A percentile compares a stretch with the other conserved stretches of the same genome.
These are phyloP conservation scores for Colletotrichum coccodes DNA, from an alignment of 2,329 filamentous ascomycete genomes.

Conservation along the genomic window DNA sequence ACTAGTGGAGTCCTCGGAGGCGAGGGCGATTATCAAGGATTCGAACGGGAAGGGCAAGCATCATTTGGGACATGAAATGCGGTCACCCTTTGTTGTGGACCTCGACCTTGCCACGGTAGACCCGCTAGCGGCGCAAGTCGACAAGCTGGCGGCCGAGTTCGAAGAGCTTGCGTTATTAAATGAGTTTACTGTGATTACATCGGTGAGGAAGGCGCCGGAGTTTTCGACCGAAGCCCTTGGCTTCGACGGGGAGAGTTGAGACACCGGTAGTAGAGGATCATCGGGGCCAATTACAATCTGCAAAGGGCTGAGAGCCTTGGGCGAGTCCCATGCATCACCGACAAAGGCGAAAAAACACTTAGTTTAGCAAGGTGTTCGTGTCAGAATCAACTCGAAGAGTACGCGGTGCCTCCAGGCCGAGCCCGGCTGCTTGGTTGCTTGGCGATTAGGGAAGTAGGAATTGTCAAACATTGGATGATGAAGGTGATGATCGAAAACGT, in stretches of 20 bases:
- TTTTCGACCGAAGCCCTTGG: neutral
- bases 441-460: too few species aligned
- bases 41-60: slow-evolving; percentile 14
- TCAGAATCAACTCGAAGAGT: too few species aligned
- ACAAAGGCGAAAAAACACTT: too few species aligned
- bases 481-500: too few species aligned
- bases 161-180: slow-evolving; percentile 24
- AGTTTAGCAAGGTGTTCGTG: too few species aligned
- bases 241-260: neutral
- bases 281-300: neutral
- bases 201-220: neutral
- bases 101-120: slow-evolving; percentile 8
- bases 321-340: too few species aligned
- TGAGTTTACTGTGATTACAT: slow-evolving; percentile 6
- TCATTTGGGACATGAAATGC: neutral
- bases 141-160: slow-evolving; percentile 6
- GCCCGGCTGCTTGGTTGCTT: too few species aligned
- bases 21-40: slow-evolving; percentile 8
- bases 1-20: neutral
- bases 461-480: too few species aligned
- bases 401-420: too few species aligned
- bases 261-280: too few species aligned
- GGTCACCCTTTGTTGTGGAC: slow-evolving; percentile 3
- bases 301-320: neutral
- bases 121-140: neutral